Evolutionary conservation across 768 basidiomycete genomes (phyloP).

Genomic region (Trametes maxima): DNA sequence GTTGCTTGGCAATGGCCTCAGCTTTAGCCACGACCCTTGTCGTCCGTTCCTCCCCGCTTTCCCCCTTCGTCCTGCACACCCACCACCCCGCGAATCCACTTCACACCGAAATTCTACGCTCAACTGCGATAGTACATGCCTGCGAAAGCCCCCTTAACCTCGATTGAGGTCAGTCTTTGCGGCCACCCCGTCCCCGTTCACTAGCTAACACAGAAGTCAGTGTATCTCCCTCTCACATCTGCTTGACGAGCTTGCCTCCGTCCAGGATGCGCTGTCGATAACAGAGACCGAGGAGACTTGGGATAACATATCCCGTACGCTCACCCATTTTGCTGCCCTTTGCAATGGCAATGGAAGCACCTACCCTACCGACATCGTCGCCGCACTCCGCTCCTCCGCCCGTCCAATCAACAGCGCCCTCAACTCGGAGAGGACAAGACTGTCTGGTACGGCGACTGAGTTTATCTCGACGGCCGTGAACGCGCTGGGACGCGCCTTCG

Average conservation of each 20-base stretch:
- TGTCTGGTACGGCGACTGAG: constrained; percentile 69
- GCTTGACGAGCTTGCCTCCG: constrained; percentile 43
- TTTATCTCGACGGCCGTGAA: constrained; percentile 56
- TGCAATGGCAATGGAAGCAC: constrained; percentile 57
- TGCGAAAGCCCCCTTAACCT: constrained; percentile 20
- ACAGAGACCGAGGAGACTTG: constrained; percentile 80
- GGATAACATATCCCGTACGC: constrained; percentile 62
- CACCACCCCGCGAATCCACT: background rate
- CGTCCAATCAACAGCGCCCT: constrained; percentile 59
- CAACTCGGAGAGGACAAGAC: constrained; percentile 71
- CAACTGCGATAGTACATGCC: constrained; percentile 9
- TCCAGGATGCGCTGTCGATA: constrained; percentile 45
- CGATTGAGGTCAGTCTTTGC: constrained; percentile 20
- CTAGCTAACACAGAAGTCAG: constrained; percentile 26
- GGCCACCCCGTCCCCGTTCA: background rate
- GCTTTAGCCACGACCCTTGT: constrained; percentile 3
- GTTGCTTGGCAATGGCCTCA: constrained; percentile 7
- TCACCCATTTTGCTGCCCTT: constrained; percentile 49
- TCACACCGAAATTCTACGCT: background rate
- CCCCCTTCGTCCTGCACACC: background rate
- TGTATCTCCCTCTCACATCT: constrained; percentile 35
- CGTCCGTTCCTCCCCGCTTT: background rate
- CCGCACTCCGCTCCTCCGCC: constrained; percentile 52
- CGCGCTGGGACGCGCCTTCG: constrained; percentile 63
- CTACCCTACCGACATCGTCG: constrained; percentile 51